phyloP scores from a whole-genome alignment of 176 grass and related monocot genomes.

The Aegilops sharonensis region DNA sequence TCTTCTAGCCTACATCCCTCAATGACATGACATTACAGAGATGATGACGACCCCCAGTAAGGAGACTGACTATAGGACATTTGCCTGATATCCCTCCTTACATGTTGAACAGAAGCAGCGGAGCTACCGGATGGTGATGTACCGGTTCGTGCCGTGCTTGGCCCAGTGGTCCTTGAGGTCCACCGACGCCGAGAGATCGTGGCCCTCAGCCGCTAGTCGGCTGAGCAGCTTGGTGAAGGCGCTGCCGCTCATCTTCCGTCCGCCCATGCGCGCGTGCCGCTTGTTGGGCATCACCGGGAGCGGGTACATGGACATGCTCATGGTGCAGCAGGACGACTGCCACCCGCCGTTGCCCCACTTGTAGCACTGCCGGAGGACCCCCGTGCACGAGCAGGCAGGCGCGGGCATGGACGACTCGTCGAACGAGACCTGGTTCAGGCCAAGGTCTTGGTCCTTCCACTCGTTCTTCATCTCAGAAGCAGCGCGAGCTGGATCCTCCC shows the following conservation, averaged over 20 bases:
- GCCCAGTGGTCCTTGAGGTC: slow-evolving; percentile 97
- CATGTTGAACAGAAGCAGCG: not conserved
- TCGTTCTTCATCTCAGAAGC: slow-evolving; percentile 60
- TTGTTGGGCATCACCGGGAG: slow-evolving; percentile 91
- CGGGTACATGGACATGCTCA: slow-evolving; percentile 73
- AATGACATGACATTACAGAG: slow-evolving; percentile 11
- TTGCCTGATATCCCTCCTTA: not conserved
- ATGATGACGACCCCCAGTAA: not conserved
- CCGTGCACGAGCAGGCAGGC: slow-evolving; percentile 76
- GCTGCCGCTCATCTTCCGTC: slow-evolving; percentile 87
- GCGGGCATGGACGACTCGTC: slow-evolving; percentile 80
- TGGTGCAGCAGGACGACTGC: slow-evolving; percentile 92
- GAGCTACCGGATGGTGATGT: slow-evolving; percentile 87
- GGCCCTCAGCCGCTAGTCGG: slow-evolving; percentile 77
- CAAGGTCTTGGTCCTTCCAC: slow-evolving; percentile 77
- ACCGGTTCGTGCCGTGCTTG: slow-evolving; percentile 85
- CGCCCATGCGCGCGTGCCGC: slow-evolving; percentile 79
- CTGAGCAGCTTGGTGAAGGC: slow-evolving; percentile 84
- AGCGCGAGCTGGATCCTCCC: slow-evolving; percentile 28
- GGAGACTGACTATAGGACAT: not conserved
- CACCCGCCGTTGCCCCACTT: slow-evolving; percentile 92
- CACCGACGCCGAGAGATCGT: slow-evolving; percentile 64
- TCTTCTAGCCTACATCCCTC: slow-evolving; percentile 30
- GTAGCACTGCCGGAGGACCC: slow-evolving; percentile 65
- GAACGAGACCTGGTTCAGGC: slow-evolving; percentile 67